Conservation (phyloP, 176 grass and related monocot genomes). For the Raddia guianensis region DNA sequence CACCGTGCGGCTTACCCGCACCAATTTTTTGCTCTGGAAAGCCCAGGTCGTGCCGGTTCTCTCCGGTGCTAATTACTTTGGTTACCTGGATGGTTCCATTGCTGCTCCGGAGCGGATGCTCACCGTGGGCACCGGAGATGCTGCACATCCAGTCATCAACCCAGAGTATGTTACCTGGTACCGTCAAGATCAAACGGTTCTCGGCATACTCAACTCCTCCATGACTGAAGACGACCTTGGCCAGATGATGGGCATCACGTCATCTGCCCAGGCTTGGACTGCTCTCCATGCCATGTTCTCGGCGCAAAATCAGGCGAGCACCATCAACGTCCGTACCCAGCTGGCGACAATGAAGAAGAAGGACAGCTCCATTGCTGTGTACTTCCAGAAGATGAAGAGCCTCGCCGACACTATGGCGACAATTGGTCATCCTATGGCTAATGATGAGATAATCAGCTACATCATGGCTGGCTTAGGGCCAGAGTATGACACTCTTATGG, state of each 20-base stretch:
- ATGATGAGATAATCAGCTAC: neutral
- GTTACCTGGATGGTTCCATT: neutral
- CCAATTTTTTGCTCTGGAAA: neutral
- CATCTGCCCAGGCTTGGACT: neutral
- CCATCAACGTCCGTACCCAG: too few species aligned
- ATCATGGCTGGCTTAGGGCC: neutral
- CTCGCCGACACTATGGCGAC: too few species aligned
- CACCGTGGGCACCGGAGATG: neutral
- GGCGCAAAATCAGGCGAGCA: too few species aligned
- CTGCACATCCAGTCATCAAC: neutral
- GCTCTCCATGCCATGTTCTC: neutral
- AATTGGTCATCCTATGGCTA: too few species aligned
- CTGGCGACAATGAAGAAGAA: too few species aligned
- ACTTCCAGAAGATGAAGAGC: too few species aligned
- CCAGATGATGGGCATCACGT: neutral
- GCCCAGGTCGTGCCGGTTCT: neutral
- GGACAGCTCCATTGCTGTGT: too few species aligned
- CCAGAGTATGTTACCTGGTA: neutral
- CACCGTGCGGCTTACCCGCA: neutral
- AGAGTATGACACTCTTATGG: neutral
- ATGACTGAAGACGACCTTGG: neutral
- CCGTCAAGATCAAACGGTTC: neutral
- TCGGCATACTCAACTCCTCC: neutral
- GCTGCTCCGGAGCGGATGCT: neutral
- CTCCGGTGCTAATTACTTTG: neutral